Percentiles rank a stretch among this genome's conserved stretches.
These are phyloP conservation scores for Panellus pusillus DNA, from an alignment of 768 basidiomycete species.

Conservation along the genomic window DNA sequence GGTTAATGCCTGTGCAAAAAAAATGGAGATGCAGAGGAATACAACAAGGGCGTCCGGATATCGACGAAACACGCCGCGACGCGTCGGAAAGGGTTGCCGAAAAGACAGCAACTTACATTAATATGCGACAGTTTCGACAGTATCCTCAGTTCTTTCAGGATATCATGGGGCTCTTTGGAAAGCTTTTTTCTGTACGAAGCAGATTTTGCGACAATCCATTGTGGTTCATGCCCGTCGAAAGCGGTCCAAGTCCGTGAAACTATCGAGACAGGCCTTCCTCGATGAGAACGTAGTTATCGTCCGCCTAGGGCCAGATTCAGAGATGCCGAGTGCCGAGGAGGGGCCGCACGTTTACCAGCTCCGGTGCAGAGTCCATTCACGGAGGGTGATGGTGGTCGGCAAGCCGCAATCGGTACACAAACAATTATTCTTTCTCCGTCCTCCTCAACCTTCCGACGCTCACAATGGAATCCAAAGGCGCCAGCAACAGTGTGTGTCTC, in stretches of 20 bases:
- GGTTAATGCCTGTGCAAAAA: not conserved
- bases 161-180: constrained; percentile 67
- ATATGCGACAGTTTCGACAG: constrained; percentile 46
- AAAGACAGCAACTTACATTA: constrained; percentile 43
- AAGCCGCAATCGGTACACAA: constrained; percentile 8
- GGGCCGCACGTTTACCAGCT: constrained; percentile 18
- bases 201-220: constrained; percentile 55
- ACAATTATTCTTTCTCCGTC: not conserved
- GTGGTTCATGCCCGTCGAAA: constrained; percentile 31
- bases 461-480: constrained; percentile 26
- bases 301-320: constrained; percentile 25
- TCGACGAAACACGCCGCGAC: not conserved
- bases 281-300: constrained; percentile 36
- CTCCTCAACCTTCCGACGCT: constrained; percentile 15
- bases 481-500: constrained; percentile 32
- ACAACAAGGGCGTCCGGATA: not conserved
- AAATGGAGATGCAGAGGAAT: not conserved
- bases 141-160: constrained; percentile 61
- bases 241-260: constrained; percentile 40
- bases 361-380: constrained; percentile 9
- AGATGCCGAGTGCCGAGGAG: constrained; percentile 8
- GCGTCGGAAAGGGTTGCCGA: not conserved
- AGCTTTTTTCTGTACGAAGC: constrained; percentile 44
- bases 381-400: constrained; percentile 6
- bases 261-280: constrained; percentile 45